phyloP scores from a whole-genome alignment of 2,329 filamentous ascomycete species.

The Colletotrichum horii region DNA sequence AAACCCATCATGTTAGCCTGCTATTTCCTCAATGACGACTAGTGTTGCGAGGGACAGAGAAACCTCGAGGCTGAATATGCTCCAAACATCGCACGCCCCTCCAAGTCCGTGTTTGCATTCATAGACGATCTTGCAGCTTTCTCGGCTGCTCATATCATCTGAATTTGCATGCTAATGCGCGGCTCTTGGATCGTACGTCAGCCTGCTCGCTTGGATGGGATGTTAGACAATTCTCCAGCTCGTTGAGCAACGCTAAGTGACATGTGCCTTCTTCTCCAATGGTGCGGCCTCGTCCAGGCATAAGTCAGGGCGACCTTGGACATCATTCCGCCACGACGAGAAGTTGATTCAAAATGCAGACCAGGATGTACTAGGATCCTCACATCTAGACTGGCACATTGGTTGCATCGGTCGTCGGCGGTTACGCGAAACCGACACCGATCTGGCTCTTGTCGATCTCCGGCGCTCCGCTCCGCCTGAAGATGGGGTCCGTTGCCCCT shows the following conservation, averaged over 20 bases:
- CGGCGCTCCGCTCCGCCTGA: neutral
- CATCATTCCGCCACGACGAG: no score
- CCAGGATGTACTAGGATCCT: neutral
- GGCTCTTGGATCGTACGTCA: neutral
- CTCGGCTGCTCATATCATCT: neutral
- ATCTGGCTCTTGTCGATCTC: neutral
- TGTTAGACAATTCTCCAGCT: neutral
- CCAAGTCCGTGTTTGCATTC: neutral
- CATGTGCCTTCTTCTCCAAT: no score
- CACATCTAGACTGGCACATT: neutral
- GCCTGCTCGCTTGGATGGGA: neutral
- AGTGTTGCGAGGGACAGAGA: neutral
- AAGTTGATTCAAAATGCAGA: neutral
- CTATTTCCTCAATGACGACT: neutral
- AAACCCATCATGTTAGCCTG: neutral
- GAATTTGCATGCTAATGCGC: neutral
- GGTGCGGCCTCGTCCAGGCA: neutral
- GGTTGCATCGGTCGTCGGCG: neutral
- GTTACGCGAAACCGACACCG: neutral
- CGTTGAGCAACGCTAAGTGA: no score
- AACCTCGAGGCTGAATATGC: neutral
- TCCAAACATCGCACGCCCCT: neutral
- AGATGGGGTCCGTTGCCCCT: neutral
- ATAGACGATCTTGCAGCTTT: neutral
- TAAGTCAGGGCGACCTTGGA: neutral